Evolutionary conservation across 805 yeast genomes (phyloP).

Genomic region (Blastobotrys parvus): DNA sequence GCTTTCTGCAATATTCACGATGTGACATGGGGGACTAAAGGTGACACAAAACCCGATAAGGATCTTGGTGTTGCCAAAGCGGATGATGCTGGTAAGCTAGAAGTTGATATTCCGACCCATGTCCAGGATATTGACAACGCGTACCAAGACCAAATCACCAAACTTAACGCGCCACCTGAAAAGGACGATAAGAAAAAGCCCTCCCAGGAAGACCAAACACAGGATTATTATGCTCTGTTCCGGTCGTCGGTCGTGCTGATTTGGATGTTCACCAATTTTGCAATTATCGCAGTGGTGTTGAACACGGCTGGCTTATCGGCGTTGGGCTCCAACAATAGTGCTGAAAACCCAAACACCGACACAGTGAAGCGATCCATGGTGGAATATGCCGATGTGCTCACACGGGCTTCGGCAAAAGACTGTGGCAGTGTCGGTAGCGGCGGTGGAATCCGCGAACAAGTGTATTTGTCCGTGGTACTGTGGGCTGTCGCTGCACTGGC

Average conservation of each 20-base stretch:
- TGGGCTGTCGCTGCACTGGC: conserved; percentile 95
- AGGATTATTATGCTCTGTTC: conserved; percentile 81
- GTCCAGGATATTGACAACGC: conserved; percentile 66
- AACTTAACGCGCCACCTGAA: conserved; percentile 34
- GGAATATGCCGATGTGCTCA: conserved; percentile 1
- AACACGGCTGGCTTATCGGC: conserved; percentile 69
- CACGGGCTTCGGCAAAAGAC: neutral
- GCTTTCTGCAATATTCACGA: conserved; percentile 96
- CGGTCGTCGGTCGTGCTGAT: conserved; percentile 81
- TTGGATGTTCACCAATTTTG: conserved; percentile 85
- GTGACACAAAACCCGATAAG: conserved; percentile 53
- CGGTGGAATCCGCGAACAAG: conserved; percentile 21
- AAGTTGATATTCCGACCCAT: conserved; percentile 54
- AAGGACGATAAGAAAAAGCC: conserved; percentile 28
- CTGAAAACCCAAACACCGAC: conserved; percentile 26
- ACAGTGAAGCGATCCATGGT: neutral
- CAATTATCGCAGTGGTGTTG: conserved; percentile 72
- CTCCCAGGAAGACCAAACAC: conserved; percentile 45
- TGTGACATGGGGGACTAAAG: conserved; percentile 96
- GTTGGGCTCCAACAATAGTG: conserved; percentile 25
- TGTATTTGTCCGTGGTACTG: conserved; percentile 73
- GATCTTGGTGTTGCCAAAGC: conserved; percentile 82
- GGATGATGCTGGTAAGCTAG: conserved; percentile 47
- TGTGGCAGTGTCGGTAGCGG: conserved; percentile 5
- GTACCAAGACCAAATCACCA: conserved; percentile 56